Evolutionary conservation across 495 filamentous ascomycete species (phyloP), one percentile per base, ranked within the genome.

Genomic region (Xylaria bambusicola): DNA sequence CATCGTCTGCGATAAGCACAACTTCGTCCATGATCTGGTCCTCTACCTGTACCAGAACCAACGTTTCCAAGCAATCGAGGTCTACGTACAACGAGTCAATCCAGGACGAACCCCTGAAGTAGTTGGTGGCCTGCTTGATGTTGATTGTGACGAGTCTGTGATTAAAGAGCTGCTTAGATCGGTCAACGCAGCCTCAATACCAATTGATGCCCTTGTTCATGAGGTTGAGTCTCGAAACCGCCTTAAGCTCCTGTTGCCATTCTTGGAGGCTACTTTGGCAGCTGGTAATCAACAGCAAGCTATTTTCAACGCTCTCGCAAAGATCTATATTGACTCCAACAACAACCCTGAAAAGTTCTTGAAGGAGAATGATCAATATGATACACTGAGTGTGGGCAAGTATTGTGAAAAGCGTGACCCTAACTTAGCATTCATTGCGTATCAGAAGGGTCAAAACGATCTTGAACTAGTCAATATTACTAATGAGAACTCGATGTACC

Each of bases 281-380:
- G 84, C 84, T 56, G 95, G 95, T 36, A 97, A 97, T 75, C 91
- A 97, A 73, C 94, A 99, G 74, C 91, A 95, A 76, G 95, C 94
- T 26, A 91, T 99, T 46, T 99, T 92, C 82, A 97, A 99, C 64
- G 95, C 95, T 13, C 84, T 99, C 35, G 95, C 95, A 7, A 99
- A 99, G 88, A 98, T 99, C 62, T 99, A 99, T 78, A 99, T 99
- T 63, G 95, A 98, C 74, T 93, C 88, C 73, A 99, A 99, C 81
- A 97, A 97, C 77, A 92, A 96, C 71, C 95, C 95, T 0, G 95
- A 99, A 82, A 93, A 91, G 70, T 99, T 99, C 82, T 80, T 99
- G 46, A 96, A 92, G 80, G 94, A 98, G 76, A 99, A 98, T 72
- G 91, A 97, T 64, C 85, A 94, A 73, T 99, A 99, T 67, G 95